Percentiles rank a stretch among this genome's conserved stretches.
phyloP scores from a whole-genome alignment of 768 basidiomycete genomes.

The Termitomyces sp. region DNA sequence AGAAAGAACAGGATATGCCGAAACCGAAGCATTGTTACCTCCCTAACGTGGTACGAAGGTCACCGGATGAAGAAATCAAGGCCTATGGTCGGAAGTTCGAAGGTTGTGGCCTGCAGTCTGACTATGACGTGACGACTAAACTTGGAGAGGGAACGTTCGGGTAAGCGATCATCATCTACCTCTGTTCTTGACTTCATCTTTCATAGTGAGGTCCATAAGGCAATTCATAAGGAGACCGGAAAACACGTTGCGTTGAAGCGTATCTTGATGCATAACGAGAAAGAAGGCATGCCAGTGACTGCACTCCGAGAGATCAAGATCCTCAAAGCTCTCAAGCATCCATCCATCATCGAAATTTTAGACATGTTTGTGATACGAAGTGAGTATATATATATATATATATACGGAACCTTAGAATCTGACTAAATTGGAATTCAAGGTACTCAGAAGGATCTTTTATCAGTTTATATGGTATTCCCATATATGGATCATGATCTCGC shows the following conservation, averaged over 20 bases:
- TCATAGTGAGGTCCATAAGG: slow-evolving; percentile 86
- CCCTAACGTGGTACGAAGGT: slow-evolving; percentile 44
- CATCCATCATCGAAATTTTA: slow-evolving; percentile 80
- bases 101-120: slow-evolving; percentile 67
- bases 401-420: not conserved
- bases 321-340: slow-evolving; percentile 83
- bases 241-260: slow-evolving; percentile 84
- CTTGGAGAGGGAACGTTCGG: slow-evolving; percentile 98
- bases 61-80: slow-evolving; percentile 60
- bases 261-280: slow-evolving; percentile 94
- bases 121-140: slow-evolving; percentile 82
- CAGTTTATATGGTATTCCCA: slow-evolving; percentile 98
- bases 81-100: slow-evolving; percentile 67
- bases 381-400: slow-evolving; percentile 28
- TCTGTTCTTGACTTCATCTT: slow-evolving; percentile 8
- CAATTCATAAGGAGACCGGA: slow-evolving; percentile 59
- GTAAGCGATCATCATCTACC: slow-evolving; percentile 40
- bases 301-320: slow-evolving; percentile 97
- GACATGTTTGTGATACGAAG: slow-evolving; percentile 92
- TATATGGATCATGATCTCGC: slow-evolving; percentile 99
- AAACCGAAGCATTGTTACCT: slow-evolving; percentile 25
- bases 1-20: slow-evolving; percentile 21
- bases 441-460: slow-evolving; percentile 67
- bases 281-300: slow-evolving; percentile 96
- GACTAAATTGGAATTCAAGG: slow-evolving; percentile 31